Evolutionary conservation across 768 basidiomycete genomes (phyloP).

Genomic region (Tulasnella sp.): DNA sequence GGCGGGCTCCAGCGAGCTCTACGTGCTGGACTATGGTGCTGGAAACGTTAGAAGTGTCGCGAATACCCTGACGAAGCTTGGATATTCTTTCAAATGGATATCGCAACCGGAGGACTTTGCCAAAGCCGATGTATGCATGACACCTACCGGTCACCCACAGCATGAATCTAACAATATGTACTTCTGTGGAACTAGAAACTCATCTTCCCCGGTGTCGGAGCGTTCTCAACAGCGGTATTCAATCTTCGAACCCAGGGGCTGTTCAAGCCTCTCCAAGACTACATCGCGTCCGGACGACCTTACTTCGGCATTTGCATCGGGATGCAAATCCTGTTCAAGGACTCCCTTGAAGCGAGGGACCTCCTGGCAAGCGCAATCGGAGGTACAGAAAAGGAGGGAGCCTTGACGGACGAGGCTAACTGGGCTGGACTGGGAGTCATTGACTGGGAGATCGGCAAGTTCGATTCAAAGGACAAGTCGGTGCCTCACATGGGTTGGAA

Average conservation of each 20-base stretch:
- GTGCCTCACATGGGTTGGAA: slow-evolving; percentile 99
- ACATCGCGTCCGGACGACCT: slow-evolving; percentile 77
- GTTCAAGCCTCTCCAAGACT: slow-evolving; percentile 65
- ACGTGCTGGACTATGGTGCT: slow-evolving; percentile 92
- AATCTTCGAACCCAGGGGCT: slow-evolving; percentile 63
- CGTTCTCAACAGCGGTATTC: slow-evolving; percentile 78
- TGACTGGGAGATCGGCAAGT: slow-evolving; percentile 65
- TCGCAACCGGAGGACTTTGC: slow-evolving; percentile 67
- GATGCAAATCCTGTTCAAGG: slow-evolving; percentile 88
- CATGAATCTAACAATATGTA: not conserved
- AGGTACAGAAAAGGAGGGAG: not conserved
- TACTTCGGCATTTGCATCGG: slow-evolving; percentile 99
- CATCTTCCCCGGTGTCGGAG: slow-evolving; percentile 94
- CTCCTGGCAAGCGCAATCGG: not conserved
- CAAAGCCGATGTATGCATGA: slow-evolving; percentile 68
- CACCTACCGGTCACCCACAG: not conserved
- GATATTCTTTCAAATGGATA: slow-evolving; percentile 86
- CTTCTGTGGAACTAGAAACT: slow-evolving; percentile 53
- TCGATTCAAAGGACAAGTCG: slow-evolving; percentile 50
- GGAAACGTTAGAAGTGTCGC: slow-evolving; percentile 91
- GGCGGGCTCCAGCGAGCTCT: slow-evolving; percentile 33
- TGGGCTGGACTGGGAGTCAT: slow-evolving; percentile 58
- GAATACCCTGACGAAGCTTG: slow-evolving; percentile 76
- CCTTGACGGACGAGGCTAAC: not conserved
- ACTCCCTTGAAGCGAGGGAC: slow-evolving; percentile 66